A percentile compares a stretch with the other conserved stretches of the same genome.
These are phyloP conservation scores for Russula griseocarnosa DNA, from an alignment of 768 basidiomycete genomes.

Conservation along the genomic window DNA sequence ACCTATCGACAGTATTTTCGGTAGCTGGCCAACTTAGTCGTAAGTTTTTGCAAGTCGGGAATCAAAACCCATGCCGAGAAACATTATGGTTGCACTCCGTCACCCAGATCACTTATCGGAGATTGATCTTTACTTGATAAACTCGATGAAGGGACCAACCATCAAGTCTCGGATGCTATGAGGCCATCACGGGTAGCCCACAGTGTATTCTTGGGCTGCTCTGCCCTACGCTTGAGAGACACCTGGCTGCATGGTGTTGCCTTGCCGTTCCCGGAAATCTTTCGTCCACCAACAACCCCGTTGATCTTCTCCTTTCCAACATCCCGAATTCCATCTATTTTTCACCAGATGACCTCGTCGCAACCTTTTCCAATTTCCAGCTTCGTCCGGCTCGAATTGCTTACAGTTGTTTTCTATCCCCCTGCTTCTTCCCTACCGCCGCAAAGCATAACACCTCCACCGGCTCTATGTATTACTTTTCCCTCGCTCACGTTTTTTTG, in stretches of 20 bases:
- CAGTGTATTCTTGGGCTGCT: neutral
- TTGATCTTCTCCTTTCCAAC: neutral
- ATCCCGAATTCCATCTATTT: neutral
- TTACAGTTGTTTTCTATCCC: neutral
- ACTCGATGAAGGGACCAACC: slow-evolving; percentile 18
- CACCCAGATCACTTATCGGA: neutral
- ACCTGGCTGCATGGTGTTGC: neutral
- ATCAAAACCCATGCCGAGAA: neutral
- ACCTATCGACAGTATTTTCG: neutral
- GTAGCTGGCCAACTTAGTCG: slow-evolving; percentile 1
- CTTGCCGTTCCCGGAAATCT: slow-evolving; percentile 5
- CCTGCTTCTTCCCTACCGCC: neutral
- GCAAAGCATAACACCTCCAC: neutral
- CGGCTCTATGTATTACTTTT: neutral
- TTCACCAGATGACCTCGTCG: neutral
- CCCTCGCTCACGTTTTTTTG: neutral
- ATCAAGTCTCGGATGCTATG: slow-evolving; percentile 31
- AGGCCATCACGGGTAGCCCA: slow-evolving; percentile 31
- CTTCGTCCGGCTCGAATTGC: neutral
- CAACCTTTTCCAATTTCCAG: neutral
- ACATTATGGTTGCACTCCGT: neutral
- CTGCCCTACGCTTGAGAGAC: neutral
- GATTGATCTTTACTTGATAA: neutral
- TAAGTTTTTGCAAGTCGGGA: neutral
- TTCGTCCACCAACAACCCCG: slow-evolving; percentile 2